Evolutionary conservation across 2,329 filamentous ascomycete genomes (phyloP), one percentile per base, ranked within the genome.

Genomic region (Sclerotinia glacialis): DNA sequence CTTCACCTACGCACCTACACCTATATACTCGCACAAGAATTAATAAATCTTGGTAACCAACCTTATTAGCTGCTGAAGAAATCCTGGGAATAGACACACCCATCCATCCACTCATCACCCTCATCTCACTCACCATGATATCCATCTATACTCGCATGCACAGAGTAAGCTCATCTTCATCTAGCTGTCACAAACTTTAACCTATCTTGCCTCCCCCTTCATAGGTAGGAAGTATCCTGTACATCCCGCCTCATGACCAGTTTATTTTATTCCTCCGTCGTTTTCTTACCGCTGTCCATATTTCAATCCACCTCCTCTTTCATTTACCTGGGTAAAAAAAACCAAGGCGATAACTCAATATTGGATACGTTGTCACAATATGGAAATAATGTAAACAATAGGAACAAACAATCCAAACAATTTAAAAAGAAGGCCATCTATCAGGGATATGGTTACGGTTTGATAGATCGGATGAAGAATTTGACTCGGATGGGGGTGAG

Each of bases 311-410:
- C 55, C 31, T n/a, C 11, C 55, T 5, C 44, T 31, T 28, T 26
- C 21, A 46, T 59, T 16, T 23, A 16, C 16, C 11, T 31, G 16
- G 40, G 42, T 34, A 16, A 23, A 47, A 42, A 16, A 23, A 47
- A 42, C 42, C 46, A 46, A 16, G 23, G 46, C 26, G 8, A 47
- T 34, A 12, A n/a, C 16, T 14, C 21, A 31, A 28, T 59, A 59
- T 59, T 59, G 42, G 31, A 59, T 59, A 28, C 18, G 42, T 47
- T 59, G 42, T 59, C 56, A 59, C 28, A n/a, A 47, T 6, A 46
- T 47, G 28, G 56, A 34, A 47, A 46, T 47, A 16, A 34, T 23
- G 42, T 46, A 34, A 46, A 31, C 40, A 31, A 12, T 40, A n/a
- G 11, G 7, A 37, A 37, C 8, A 37, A 40, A 47, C 46, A 47